phyloP scores from a whole-genome alignment of 2,329 filamentous ascomycete genomes.

The Penicillium italicum region DNA sequence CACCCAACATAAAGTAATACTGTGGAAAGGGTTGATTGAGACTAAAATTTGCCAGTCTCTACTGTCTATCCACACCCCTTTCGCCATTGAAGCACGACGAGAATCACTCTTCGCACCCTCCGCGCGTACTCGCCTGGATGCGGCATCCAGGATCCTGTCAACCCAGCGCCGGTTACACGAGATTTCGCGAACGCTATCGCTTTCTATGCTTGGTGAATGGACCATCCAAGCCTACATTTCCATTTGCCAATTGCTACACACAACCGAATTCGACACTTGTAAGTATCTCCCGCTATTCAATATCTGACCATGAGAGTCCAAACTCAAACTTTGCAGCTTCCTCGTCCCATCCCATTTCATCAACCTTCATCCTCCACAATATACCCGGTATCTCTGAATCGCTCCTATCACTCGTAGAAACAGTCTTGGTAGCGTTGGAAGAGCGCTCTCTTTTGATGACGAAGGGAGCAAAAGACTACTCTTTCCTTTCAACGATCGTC shows the following conservation, averaged over 20 bases:
- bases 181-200: conserved; percentile 31
- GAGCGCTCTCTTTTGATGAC: conserved; percentile 30
- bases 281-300: not conserved
- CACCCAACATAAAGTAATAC: conserved; percentile 26
- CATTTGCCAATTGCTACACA: conserved; percentile 38
- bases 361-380: conserved; percentile 22
- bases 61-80: conserved; percentile 40
- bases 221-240: conserved; percentile 38
- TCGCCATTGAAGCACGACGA: conserved; percentile 34
- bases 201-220: conserved; percentile 36
- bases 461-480: conserved; percentile 41
- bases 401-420: conserved; percentile 34
- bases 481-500: conserved; percentile 38
- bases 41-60: conserved; percentile 36
- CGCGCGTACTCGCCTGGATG: conserved; percentile 35
- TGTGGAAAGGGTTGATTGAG: conserved; percentile 36
- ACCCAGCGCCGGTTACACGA: conserved; percentile 36
- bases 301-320: not conserved
- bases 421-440: conserved; percentile 30
- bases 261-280: conserved; percentile 24
- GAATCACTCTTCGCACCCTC: conserved; percentile 37
- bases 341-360: conserved; percentile 5
- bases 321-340: not conserved
- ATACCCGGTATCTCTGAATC: conserved; percentile 34
- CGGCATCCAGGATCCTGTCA: conserved; percentile 37